Evolutionary conservation across 2,329 filamentous ascomycete species (phyloP), one percentile per base, ranked within the genome.

Genomic region (Blastomyces emzantsi): DNA sequence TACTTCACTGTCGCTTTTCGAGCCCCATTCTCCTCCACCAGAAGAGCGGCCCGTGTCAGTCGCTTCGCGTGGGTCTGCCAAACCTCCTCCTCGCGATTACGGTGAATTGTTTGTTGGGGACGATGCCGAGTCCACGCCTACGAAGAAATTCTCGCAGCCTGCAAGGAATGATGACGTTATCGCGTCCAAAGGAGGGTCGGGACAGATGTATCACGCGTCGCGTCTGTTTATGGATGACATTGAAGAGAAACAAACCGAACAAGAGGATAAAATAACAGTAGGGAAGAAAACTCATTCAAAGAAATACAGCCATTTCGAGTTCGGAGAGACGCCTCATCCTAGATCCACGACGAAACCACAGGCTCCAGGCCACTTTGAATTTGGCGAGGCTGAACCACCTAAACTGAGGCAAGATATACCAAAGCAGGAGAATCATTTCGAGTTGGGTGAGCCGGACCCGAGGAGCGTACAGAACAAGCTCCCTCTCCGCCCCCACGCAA

Each of bases 221-320:
- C 76, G 86, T 66, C 72, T 86, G 65, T 85, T 86, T 65, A 80
- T 82, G 28, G 71, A 73, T 28, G 59, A 63, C 1, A 57, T 51
- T 28, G 52, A 56, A 63, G 84, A 86, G 15, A 81, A 83, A 62
- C 80, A 83, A 30, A 83, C 85, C 59, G 80, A 79, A 28, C 67
- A 73, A 28, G 66, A 82, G 62, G 71, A 70, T 55, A 73, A 70
- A 43, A 25, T 17, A 25, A 60, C 28, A 33, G 11, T 4, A 36
- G 77, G 78, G 68, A 85, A 88, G 71, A 39, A 13, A 13, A 87
- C 89, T 7, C 85, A 94, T 74, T 84, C 90, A 2, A 86, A 85
- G 72, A 95, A 91, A 76, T 97, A 87, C 78, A 81, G 88, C 64
- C 93, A 97, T 76, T 96, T 96, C 73, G 87, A 92, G 65, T 89